phyloP scores from a whole-genome alignment of 345 rosid species.

The Ailanthus altissimus region DNA sequence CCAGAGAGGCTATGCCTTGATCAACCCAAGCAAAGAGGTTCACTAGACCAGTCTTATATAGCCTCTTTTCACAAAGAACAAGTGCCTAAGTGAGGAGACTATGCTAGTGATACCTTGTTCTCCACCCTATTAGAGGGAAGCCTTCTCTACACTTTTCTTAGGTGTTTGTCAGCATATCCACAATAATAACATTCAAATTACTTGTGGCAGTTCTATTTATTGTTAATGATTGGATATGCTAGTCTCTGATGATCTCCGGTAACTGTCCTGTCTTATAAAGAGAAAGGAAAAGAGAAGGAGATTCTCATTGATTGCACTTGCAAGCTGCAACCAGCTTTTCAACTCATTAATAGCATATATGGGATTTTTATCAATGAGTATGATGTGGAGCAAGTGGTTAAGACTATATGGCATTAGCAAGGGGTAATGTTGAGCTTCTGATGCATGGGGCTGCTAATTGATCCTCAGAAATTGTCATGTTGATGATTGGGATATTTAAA shows the following conservation, averaged over 20 bases:
- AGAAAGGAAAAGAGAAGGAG: neutral
- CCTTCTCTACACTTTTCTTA: neutral
- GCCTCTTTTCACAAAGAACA: neutral
- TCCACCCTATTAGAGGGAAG: neutral
- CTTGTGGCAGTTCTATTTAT: neutral
- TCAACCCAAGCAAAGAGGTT: neutral
- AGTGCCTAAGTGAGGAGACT: neutral
- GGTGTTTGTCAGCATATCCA: neutral
- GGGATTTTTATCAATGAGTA: neutral
- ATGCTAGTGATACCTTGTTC: neutral
- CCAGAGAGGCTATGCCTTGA: neutral
- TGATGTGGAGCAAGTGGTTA: neutral
- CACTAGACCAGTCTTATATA: neutral
- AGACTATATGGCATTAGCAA: neutral
- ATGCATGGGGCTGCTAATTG: neutral
- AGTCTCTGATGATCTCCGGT: neutral
- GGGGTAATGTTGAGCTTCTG: neutral
- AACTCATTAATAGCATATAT: neutral
- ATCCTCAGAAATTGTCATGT: neutral
- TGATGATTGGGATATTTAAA: neutral
- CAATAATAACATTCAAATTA: neutral
- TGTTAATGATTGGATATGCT: neutral
- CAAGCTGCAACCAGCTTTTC: neutral
- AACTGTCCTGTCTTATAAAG: neutral
- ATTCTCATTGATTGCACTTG: neutral